Evolutionary conservation across 768 basidiomycete species (phyloP).

Genomic region (Suillus cothurnatus): DNA sequence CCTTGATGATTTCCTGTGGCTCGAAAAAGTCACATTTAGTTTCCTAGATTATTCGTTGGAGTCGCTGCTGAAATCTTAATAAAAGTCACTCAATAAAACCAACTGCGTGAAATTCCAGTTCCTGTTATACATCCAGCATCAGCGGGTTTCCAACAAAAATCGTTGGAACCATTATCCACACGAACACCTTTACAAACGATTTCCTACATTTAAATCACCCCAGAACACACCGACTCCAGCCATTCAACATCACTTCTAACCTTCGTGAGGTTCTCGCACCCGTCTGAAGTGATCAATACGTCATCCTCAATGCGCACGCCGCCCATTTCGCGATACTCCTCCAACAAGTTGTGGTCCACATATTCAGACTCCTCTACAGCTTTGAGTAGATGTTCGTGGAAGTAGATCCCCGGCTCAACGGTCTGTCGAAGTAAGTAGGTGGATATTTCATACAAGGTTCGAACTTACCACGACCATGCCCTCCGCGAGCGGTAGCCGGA

Average conservation of each 20-base stretch:
- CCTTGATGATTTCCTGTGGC: neutral
- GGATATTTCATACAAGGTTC: slow-evolving; percentile 7
- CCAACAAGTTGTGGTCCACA: slow-evolving; percentile 59
- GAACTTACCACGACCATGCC: slow-evolving; percentile 87
- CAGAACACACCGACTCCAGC: slow-evolving; percentile 83
- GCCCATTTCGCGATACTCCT: slow-evolving; percentile 78
- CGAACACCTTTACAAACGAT: neutral
- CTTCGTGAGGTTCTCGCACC: slow-evolving; percentile 84
- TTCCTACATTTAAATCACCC: slow-evolving; percentile 38
- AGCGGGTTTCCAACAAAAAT: neutral
- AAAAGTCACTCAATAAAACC: neutral
- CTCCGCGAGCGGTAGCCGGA: slow-evolving; percentile 68
- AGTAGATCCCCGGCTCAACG: slow-evolving; percentile 90
- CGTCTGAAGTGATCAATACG: slow-evolving; percentile 71
- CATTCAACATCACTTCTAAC: slow-evolving; percentile 81
- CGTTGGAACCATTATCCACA: neutral
- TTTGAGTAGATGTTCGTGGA: slow-evolving; percentile 64
- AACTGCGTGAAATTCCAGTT: neutral
- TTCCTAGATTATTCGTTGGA: neutral
- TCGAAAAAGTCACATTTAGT: neutral
- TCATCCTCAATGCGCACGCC: slow-evolving; percentile 96
- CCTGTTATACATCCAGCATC: neutral
- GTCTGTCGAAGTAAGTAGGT: slow-evolving; percentile 50
- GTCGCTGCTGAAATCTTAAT: neutral
- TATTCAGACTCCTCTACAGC: neutral